These are phyloP conservation scores for Lecanicillium sp. DNA, from an alignment of 2,329 filamentous ascomycete species.

Conservation along the genomic window DNA sequence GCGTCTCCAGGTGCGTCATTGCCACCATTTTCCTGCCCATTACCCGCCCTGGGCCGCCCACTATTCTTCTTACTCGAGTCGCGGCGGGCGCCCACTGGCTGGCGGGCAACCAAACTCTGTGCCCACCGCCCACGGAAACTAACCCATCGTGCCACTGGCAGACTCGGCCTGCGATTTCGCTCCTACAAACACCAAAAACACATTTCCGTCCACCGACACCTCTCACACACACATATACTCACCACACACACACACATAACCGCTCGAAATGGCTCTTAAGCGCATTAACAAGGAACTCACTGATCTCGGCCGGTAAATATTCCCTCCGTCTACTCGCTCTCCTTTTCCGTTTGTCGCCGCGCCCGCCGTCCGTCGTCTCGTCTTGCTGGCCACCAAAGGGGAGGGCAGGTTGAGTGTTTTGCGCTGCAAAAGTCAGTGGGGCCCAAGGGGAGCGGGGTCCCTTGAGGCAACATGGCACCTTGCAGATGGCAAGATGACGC, in stretches of 20 bases:
- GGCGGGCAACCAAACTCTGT: too few relatives aligned
- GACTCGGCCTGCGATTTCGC: constrained; percentile 2
- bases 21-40: too few relatives aligned
- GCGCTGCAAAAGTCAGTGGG: too few relatives aligned
- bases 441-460: constrained; percentile 26
- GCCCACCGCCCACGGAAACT: constrained; percentile 1
- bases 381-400: constrained; percentile 18
- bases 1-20: too few relatives aligned
- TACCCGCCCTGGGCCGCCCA: too few relatives aligned
- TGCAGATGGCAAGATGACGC: too few relatives aligned
- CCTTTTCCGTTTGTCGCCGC: constrained; percentile 14
- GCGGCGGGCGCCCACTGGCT: too few relatives aligned
- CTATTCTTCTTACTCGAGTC: too few relatives aligned
- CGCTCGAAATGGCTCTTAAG: constrained; percentile 71
- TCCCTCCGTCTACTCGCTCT: constrained; percentile 8
- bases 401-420: constrained; percentile 17
- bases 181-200: constrained; percentile 1
- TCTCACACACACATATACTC: not conserved
- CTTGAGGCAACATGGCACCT: constrained; percentile 8
- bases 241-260: constrained; percentile 13
- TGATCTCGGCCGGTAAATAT: constrained; percentile 75
- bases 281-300: constrained; percentile 91
- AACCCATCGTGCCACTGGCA: constrained; percentile 5
- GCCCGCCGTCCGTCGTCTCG: constrained; percentile 17
- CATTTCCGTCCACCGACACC: not conserved